Evolutionary conservation across 2,329 filamentous ascomycete species (phyloP), one percentile per base, ranked within the genome.

Genomic region (Pseudocercospora eumusae): DNA sequence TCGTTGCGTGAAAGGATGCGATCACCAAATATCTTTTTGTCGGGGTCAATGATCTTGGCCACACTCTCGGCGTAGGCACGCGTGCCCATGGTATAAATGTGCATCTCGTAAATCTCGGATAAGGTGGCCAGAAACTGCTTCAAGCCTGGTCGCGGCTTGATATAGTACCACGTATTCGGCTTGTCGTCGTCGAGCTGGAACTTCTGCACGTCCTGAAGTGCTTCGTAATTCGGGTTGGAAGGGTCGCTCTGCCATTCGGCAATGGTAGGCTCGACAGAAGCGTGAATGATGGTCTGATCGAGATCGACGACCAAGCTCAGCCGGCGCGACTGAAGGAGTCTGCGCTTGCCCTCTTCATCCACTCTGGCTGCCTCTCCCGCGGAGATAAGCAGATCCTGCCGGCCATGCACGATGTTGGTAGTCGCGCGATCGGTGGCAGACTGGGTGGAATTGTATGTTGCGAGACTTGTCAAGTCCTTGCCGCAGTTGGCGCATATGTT

Each of bases 71-170:
- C 95, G 74, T 99, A 99, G n/a, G 93, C 91, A 66, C 95, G 86
- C 21, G 95, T 99, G 60, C 93, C 95, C 95, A 99, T 99, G 47
- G 95, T 99, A 80, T 99, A 99, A 66, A 99, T 93, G 75, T 99
- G 95, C 72, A 98, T 82, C 79, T 99, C 95, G 78, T 95, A 99
- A 71, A 95, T 81, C 71, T 88, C 84, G 0, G 92, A 86, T 53
- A 97, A 84, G 57, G 86, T 85, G 62, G 90, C 82, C 54, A 99
- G 82, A 73, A 99, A 99, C 45, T 89, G 85, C 65, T 86, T 82
- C 56, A 98, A 79, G 2, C 93, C 92, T 0, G 95, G 95, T 36
- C 95, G 91, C 79, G 96, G 87, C 80, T 99, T 99, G 81, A 99
- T 96, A 77, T 98, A 99, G 77, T 99, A 99, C 84, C 90, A 96